Evolutionary conservation across 2,329 filamentous ascomycete species (phyloP).

Genomic region (Diplodia mutila): DNA sequence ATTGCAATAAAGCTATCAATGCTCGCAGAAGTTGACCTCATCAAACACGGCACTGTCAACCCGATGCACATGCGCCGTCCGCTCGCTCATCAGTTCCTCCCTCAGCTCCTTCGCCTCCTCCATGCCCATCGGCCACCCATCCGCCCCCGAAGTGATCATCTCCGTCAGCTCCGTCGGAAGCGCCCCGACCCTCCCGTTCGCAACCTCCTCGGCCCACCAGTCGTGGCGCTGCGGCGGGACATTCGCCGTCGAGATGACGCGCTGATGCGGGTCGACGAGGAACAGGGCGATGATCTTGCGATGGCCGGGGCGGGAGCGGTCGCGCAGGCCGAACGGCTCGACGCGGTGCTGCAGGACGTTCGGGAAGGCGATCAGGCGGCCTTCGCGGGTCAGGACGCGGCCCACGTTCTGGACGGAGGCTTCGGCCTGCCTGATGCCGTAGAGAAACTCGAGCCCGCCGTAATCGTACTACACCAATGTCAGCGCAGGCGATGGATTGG

Average conservation of each 20-base stretch:
- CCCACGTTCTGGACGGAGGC: constrained; percentile 52
- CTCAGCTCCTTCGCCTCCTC: constrained; percentile 30
- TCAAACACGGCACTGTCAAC: constrained; percentile 10
- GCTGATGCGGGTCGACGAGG: constrained; percentile 60
- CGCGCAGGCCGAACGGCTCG: constrained; percentile 53
- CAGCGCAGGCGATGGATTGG: constrained; percentile 28
- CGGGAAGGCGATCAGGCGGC: constrained; percentile 60
- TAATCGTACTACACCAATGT: constrained; percentile 40
- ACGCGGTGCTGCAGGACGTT: constrained; percentile 59
- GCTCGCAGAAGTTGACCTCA: constrained; percentile 30
- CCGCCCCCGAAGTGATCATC: constrained; percentile 24
- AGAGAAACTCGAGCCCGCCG: constrained; percentile 41
- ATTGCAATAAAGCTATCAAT: constrained; percentile 19
- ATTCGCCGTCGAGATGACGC: constrained; percentile 57
- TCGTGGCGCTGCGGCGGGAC: constrained; percentile 55
- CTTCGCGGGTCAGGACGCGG: constrained; percentile 50
- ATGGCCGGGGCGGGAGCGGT: constrained; percentile 58
- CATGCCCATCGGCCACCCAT: constrained; percentile 27
- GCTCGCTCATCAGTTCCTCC: constrained; percentile 21
- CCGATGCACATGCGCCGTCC: not conserved
- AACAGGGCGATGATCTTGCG: constrained; percentile 62
- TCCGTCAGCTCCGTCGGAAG: constrained; percentile 30
- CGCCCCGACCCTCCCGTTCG: not conserved
- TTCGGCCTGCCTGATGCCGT: constrained; percentile 44
- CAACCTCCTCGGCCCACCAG: constrained; percentile 46